A percentile compares a stretch with the other conserved stretches of the same genome.
Evolutionary conservation across 257 asterid genomes (phyloP).

Genomic region (Solanum corneliomulleri): DNA sequence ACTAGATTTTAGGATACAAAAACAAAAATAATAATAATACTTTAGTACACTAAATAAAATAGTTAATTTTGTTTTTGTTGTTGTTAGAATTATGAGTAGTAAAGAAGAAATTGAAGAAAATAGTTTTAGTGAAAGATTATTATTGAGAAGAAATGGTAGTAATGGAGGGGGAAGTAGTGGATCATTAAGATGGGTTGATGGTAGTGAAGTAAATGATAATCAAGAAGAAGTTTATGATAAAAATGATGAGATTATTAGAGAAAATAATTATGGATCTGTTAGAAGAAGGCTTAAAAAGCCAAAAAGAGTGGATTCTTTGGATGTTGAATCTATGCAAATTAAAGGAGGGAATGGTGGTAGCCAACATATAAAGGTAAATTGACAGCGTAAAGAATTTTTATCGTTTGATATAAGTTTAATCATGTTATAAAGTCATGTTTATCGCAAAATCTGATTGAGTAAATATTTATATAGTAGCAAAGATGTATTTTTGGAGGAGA

Average conservation of each 20-base stretch:
- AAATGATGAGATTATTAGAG: conserved; percentile 27
- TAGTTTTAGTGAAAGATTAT: conserved; percentile 27
- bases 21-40: neutral
- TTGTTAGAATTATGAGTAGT: conserved; percentile 19
- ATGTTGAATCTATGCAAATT: conserved; percentile 88
- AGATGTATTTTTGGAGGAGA: neutral
- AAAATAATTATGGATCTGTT: conserved; percentile 45
- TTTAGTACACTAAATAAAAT: neutral
- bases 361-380: conserved; percentile 3
- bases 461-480: neutral
- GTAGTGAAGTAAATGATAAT: conserved; percentile 50
- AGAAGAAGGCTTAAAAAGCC: conserved; percentile 87
- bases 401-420: neutral
- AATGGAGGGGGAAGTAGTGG: conserved; percentile 25
- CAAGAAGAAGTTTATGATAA: conserved; percentile 41
- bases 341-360: conserved; percentile 33
- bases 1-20: neutral
- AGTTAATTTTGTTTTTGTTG: neutral
- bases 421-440: neutral
- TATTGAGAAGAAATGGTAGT: conserved; percentile 31
- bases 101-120: conserved; percentile 60
- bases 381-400: neutral
- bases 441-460: neutral
- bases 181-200: conserved; percentile 19
- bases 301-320: conserved; percentile 69